phyloP scores from a whole-genome alignment of 352 stramenopile species.

The Phytopythium vexans region DNA sequence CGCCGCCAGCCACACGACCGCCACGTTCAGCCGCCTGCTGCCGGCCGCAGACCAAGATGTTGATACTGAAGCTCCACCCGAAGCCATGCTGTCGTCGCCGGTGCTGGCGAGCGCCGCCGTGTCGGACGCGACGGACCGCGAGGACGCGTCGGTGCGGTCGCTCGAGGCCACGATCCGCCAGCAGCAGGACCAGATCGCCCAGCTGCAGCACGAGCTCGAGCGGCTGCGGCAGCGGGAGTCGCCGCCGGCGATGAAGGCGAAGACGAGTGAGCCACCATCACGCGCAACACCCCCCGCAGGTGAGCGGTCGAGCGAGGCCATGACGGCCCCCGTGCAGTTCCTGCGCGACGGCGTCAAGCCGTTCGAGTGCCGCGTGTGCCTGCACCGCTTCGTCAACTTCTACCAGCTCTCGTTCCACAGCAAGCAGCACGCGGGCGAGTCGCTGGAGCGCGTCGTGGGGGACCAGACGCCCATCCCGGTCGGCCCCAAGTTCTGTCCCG shows the following conservation, averaged over 20 bases:
- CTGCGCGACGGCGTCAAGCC: constrained; percentile 60
- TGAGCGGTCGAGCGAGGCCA: constrained; percentile 8
- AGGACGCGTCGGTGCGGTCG: neutral
- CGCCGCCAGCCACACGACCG: constrained; percentile 24
- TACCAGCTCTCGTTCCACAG: constrained; percentile 71
- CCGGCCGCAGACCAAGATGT: too few relatives aligned
- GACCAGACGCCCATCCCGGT: constrained; percentile 44
- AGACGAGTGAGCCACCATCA: constrained; percentile 2
- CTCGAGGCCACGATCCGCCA: constrained; percentile 37
- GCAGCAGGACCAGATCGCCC: constrained; percentile 45
- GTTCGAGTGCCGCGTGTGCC: constrained; percentile 58
- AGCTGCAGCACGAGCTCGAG: constrained; percentile 31
- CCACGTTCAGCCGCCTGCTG: neutral
- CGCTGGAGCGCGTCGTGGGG: constrained; percentile 29
- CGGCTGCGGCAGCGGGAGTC: constrained; percentile 19
- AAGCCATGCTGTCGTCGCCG: too few relatives aligned
- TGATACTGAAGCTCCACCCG: too few relatives aligned
- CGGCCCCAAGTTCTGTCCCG: constrained; percentile 58
- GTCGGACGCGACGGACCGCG: neutral
- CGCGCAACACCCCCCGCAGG: neutral
- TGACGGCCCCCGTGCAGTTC: constrained; percentile 49
- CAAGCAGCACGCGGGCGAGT: constrained; percentile 45
- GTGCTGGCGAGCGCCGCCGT: too few relatives aligned
- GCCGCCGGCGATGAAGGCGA: constrained; percentile 4
- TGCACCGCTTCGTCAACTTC: constrained; percentile 58